phyloP scores from a whole-genome alignment of 1,284 basidiomycete species.

The Mycena sp. region DNA sequence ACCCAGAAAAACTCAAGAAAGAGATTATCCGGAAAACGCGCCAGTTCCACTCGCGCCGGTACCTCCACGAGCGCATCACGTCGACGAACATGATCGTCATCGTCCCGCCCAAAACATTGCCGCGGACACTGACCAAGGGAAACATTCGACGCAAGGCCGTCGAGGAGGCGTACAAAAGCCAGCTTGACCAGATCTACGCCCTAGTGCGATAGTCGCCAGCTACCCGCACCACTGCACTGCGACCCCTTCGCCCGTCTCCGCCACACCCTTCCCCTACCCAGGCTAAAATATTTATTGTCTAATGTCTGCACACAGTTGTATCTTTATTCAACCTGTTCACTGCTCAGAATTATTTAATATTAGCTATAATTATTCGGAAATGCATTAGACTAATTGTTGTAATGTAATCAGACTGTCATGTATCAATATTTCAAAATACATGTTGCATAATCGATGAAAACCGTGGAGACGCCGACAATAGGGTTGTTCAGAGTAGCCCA shows the following conservation, averaged over 20 bases:
- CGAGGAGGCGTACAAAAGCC: constrained; percentile 60
- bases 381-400: background rate
- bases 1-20: constrained; percentile 62
- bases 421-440: too few relatives aligned
- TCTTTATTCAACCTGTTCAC: constrained; percentile 4
- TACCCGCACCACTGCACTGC: too few relatives aligned
- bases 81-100: constrained; percentile 63
- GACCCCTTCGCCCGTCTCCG: too few relatives aligned
- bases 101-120: constrained; percentile 62
- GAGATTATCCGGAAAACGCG: constrained; percentile 73
- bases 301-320: constrained; percentile 16
- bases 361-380: constrained; percentile 5
- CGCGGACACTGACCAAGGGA: constrained; percentile 74
- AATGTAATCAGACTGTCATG: too few relatives aligned
- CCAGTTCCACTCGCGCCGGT: constrained; percentile 69
- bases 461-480: too few relatives aligned
- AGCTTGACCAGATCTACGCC: constrained; percentile 63
- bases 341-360: too few relatives aligned
- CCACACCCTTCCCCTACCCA: background rate
- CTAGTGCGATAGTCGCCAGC: background rate
- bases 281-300: constrained; percentile 14
- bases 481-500: too few relatives aligned
- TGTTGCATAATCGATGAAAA: too few relatives aligned
- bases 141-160: constrained; percentile 73
- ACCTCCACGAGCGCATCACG: constrained; percentile 73